These are phyloP conservation scores for Rhododendron mucronatum DNA, from an alignment of 148 eudicot genomes.

Conservation along the genomic window DNA sequence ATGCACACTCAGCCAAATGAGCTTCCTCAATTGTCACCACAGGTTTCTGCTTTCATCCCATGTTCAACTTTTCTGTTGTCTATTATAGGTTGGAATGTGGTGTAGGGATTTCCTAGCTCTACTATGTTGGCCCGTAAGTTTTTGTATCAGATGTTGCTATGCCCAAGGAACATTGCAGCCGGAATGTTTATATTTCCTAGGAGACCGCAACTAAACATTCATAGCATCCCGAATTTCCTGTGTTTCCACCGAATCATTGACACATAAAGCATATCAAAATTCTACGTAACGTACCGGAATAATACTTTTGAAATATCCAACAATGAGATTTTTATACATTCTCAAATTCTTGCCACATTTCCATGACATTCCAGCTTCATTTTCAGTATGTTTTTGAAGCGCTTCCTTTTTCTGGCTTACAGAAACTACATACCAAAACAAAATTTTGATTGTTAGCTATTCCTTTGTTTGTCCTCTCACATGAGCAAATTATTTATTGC, in stretches of 20 bases:
- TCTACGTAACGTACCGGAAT: background rate
- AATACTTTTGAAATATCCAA: background rate
- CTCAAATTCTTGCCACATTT: background rate
- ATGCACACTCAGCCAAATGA: conserved; percentile 99
- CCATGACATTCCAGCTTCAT: background rate
- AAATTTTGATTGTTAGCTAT: background rate
- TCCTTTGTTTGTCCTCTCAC: conserved; percentile 1
- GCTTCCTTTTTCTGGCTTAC: background rate
- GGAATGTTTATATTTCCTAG: background rate
- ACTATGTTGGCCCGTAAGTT: background rate
- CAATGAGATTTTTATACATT: background rate
- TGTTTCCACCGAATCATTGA: background rate
- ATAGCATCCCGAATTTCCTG: background rate
- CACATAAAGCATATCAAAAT: background rate
- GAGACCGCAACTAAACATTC: background rate
- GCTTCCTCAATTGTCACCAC: conserved; percentile 96
- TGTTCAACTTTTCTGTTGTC: background rate
- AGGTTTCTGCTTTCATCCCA: conserved; percentile 35
- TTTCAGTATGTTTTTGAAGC: background rate
- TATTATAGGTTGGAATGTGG: background rate
- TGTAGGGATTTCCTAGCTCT: conserved; percentile 1
- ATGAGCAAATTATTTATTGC: conserved; percentile 5
- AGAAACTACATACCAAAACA: background rate
- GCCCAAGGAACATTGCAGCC: background rate
- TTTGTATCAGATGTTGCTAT: background rate